Evolutionary conservation across 352 stramenopile genomes (phyloP).

Genomic region (Globisporangium alternatum): DNA sequence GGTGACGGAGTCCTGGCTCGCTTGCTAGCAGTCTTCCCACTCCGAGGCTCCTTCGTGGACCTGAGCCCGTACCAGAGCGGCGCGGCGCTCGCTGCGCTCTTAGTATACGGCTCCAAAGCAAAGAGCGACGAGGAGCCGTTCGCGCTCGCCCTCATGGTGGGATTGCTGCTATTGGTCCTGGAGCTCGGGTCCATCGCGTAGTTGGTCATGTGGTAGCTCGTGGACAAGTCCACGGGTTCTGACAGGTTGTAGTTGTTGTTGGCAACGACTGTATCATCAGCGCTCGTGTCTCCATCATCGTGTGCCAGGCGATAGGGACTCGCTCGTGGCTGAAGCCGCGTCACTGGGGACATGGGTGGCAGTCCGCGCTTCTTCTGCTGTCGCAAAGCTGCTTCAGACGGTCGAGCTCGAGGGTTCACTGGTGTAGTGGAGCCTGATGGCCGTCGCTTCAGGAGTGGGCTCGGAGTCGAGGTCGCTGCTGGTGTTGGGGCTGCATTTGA

Average conservation of each 20-base stretch:
- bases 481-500: neutral
- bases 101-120: neutral
- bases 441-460: neutral
- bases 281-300: neutral
- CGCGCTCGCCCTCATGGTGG: neutral
- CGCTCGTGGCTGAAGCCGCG: neutral
- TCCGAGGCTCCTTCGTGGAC: neutral
- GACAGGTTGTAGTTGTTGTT: neutral
- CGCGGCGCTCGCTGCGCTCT: neutral
- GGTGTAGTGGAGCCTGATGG: neutral
- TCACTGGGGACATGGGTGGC: slow-evolving; percentile 10
- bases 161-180: neutral
- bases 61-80: slow-evolving; percentile 13
- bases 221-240: neutral
- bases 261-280: neutral
- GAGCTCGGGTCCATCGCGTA: neutral
- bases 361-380: slow-evolving; percentile 9
- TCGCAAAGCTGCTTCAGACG: neutral
- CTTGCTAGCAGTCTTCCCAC: neutral
- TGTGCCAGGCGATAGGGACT: slow-evolving; percentile 2
- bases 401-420: neutral
- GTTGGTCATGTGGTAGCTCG: slow-evolving; percentile 13
- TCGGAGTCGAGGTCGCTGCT: neutral
- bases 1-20: neutral
- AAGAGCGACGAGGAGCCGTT: neutral